A percentile compares a stretch with the other conserved stretches of the same genome.
These are phyloP conservation scores for Hevea brasiliensis DNA, from an alignment of 345 rosid species.

Conservation along the genomic window DNA sequence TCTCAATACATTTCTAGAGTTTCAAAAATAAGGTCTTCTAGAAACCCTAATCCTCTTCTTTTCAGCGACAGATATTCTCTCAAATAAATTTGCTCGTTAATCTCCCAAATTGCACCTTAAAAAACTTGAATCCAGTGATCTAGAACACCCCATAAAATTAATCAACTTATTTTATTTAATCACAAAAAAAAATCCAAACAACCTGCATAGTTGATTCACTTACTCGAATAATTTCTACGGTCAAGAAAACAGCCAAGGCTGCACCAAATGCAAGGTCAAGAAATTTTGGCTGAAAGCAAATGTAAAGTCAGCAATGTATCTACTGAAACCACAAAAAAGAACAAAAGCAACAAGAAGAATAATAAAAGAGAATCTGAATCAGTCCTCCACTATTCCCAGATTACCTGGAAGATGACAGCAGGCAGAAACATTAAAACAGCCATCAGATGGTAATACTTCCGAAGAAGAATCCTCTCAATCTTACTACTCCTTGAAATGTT, in stretches of 20 bases:
- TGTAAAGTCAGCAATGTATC: slow-evolving; percentile 13
- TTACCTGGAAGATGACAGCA: slow-evolving; percentile 93
- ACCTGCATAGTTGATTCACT: slow-evolving; percentile 28
- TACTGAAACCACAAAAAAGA: slow-evolving; percentile 4
- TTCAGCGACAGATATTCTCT: neutral
- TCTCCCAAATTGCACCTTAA: neutral
- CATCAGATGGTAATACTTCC: slow-evolving; percentile 92
- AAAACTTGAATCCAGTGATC: neutral
- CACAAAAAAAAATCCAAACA: neutral
- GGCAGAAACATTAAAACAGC: slow-evolving; percentile 97
- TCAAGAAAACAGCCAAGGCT: slow-evolving; percentile 78
- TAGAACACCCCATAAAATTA: neutral
- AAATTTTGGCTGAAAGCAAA: slow-evolving; percentile 74
- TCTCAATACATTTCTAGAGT: neutral
- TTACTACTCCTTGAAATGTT: slow-evolving; percentile 81
- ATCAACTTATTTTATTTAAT: neutral
- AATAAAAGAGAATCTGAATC: neutral
- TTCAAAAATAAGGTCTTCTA: neutral
- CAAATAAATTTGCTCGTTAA: neutral
- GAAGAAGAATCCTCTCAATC: slow-evolving; percentile 92
- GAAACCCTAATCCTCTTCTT: neutral
- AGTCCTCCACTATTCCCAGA: slow-evolving; percentile 13
- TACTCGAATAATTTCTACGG: slow-evolving; percentile 85
- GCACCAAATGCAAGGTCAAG: slow-evolving; percentile 96
- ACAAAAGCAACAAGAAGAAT: neutral